phyloP scores from a whole-genome alignment of 192 early-diverging fungal genomes.

The Diversispora epigaea region DNA sequence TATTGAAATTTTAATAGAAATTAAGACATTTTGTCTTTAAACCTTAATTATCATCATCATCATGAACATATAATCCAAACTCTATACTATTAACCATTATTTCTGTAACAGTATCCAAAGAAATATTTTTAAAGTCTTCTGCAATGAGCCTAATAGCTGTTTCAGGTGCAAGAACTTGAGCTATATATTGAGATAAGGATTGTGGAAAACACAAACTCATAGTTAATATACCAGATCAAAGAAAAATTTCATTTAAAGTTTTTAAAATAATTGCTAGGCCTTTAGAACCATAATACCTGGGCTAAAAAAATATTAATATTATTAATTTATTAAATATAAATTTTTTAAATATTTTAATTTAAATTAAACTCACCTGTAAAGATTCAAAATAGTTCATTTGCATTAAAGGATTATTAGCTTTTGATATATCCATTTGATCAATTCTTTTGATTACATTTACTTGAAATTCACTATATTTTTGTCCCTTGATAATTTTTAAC shows the following conservation, averaged over 20 bases:
- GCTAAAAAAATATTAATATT: constrained; percentile 31
- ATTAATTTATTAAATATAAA: neutral
- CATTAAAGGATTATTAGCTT: too few species aligned
- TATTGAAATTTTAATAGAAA: too few species aligned
- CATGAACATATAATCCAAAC: constrained; percentile 44
- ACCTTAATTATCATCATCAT: too few species aligned
- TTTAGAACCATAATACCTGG: constrained; percentile 54
- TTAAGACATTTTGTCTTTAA: too few species aligned
- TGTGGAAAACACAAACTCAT: constrained; percentile 47
- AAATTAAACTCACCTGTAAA: neutral
- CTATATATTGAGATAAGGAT: constrained; percentile 45
- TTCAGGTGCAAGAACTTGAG: constrained; percentile 53
- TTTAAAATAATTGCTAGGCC: constrained; percentile 41
- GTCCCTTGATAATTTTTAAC: too few species aligned
- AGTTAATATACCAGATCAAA: constrained; percentile 35
- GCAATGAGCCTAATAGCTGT: constrained; percentile 50
- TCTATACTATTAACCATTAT: constrained; percentile 48
- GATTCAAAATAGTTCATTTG: too few species aligned
- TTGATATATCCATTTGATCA: too few species aligned
- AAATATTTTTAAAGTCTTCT: constrained; percentile 36
- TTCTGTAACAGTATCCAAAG: constrained; percentile 33
- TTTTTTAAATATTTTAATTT: too few species aligned
- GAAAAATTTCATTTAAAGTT: constrained; percentile 37
- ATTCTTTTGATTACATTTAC: too few species aligned
- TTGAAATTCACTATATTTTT: too few species aligned